A percentile compares a stretch with the other conserved stretches of the same genome.
These are phyloP conservation scores for Coemansia sp. DNA, from an alignment of 192 early-diverging fungal genomes.

Conservation along the genomic window DNA sequence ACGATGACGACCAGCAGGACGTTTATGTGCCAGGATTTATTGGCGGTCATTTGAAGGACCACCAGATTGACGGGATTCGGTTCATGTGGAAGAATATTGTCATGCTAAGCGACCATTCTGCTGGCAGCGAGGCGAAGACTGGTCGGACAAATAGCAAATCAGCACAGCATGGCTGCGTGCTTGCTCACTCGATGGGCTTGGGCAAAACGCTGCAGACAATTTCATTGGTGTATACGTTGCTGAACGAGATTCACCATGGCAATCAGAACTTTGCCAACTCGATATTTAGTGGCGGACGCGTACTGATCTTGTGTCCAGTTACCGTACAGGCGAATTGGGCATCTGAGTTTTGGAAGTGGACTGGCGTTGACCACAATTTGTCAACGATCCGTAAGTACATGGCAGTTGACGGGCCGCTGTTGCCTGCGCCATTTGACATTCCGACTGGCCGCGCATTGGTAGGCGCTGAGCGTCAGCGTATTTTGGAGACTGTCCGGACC, in stretches of 20 bases:
- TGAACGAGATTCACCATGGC: constrained; percentile 57
- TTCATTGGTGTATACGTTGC: constrained; percentile 67
- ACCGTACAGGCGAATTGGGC: constrained; percentile 74
- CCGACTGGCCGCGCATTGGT: background rate
- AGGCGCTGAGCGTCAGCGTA: background rate
- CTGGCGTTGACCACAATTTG: constrained; percentile 25
- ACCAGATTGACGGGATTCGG: constrained; percentile 74
- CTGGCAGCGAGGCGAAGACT: background rate
- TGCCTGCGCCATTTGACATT: constrained; percentile 10
- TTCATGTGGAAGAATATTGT: constrained; percentile 82
- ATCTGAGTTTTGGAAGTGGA: constrained; percentile 70
- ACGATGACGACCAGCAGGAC: constrained; percentile 12
- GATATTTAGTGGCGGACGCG: constrained; percentile 55
- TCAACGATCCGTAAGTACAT: constrained; percentile 3
- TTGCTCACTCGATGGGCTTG: constrained; percentile 86
- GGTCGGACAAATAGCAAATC: background rate
- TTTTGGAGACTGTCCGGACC: constrained; percentile 4
- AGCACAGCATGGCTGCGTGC: constrained; percentile 64
- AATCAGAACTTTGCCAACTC: constrained; percentile 57
- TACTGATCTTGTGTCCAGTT: constrained; percentile 74
- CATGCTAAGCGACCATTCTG: constrained; percentile 57
- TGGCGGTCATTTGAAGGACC: constrained; percentile 59
- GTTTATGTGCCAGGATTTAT: constrained; percentile 57
- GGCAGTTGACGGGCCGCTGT: constrained; percentile 15
- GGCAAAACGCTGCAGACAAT: constrained; percentile 84